These are phyloP conservation scores for Capsella rubella DNA, from an alignment of 441 rosid species.

Conservation along the genomic window DNA sequence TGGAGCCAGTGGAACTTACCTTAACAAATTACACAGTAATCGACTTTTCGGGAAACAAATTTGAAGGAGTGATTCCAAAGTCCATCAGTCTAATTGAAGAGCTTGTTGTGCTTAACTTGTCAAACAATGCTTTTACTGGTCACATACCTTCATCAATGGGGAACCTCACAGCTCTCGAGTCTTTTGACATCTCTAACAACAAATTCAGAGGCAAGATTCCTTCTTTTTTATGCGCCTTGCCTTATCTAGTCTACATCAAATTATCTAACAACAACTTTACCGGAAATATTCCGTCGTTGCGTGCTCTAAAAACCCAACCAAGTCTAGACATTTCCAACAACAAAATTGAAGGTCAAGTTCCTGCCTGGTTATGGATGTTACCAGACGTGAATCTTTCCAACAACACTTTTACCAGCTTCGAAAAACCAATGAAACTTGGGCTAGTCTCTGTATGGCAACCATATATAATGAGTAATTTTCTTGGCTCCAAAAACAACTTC, in stretches of 20 bases:
- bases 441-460: not conserved
- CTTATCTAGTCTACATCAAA: no score
- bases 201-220: no score
- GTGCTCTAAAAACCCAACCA: no score
- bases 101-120: no score
- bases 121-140: not conserved
- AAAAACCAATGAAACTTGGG: not conserved
- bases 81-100: no score
- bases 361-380: no score
- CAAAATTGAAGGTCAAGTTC: no score
- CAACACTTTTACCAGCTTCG: constrained; percentile 34
- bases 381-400: constrained; percentile 49
- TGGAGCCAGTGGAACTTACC: not conserved
- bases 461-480: not conserved
- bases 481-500: constrained; percentile 45
- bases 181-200: not conserved
- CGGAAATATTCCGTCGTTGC: no score
- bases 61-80: no score
- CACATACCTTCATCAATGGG: constrained; percentile 5
- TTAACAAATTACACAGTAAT: not conserved
- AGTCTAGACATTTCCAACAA: no score
- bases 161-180: not conserved
- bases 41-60: not conserved
- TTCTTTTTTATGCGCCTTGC: no score
- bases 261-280: no score